These are phyloP conservation scores for Myochromella boudieri DNA, from an alignment of 768 basidiomycete species.

Conservation along the genomic window DNA sequence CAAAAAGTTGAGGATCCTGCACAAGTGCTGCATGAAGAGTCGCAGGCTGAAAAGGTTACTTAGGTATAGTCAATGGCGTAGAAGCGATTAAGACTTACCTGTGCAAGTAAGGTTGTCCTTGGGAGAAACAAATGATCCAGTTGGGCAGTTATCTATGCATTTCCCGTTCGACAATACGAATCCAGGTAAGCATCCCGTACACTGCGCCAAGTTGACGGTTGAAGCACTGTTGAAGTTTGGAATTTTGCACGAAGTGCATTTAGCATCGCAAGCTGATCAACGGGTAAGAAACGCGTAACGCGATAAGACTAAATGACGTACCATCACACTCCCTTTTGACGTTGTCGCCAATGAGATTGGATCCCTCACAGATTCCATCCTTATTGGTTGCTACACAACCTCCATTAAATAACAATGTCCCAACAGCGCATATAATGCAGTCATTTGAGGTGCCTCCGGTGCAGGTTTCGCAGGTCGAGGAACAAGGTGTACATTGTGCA, in stretches of 20 bases:
- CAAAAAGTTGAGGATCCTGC: constrained; percentile 69
- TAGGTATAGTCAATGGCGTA: neutral
- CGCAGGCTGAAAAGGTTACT: constrained; percentile 31
- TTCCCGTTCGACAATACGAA: constrained; percentile 67
- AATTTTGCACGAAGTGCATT: constrained; percentile 77
- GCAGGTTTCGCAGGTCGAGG: constrained; percentile 67
- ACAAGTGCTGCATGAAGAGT: constrained; percentile 68
- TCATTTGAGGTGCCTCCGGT: constrained; percentile 59
- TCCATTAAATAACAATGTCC: constrained; percentile 61
- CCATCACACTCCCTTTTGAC: constrained; percentile 78
- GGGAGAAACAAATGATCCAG: constrained; percentile 70
- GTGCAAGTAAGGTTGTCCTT: constrained; percentile 74
- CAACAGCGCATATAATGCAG: constrained; percentile 67
- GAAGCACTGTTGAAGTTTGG: constrained; percentile 70
- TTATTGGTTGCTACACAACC: constrained; percentile 62
- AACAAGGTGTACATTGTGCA: constrained; percentile 55
- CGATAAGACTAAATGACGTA: constrained; percentile 32
- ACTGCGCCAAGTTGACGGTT: constrained; percentile 62
- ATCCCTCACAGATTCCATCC: constrained; percentile 70
- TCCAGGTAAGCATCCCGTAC: constrained; percentile 79
- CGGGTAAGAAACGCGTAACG: neutral
- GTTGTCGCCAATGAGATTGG: constrained; percentile 72
- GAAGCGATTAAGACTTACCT: constrained; percentile 44
- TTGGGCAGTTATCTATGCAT: constrained; percentile 71
- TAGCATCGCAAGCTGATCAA: constrained; percentile 65